These are phyloP conservation scores for Diutina catenulata DNA, from an alignment of 1,139 yeast species.

Conservation along the genomic window DNA sequence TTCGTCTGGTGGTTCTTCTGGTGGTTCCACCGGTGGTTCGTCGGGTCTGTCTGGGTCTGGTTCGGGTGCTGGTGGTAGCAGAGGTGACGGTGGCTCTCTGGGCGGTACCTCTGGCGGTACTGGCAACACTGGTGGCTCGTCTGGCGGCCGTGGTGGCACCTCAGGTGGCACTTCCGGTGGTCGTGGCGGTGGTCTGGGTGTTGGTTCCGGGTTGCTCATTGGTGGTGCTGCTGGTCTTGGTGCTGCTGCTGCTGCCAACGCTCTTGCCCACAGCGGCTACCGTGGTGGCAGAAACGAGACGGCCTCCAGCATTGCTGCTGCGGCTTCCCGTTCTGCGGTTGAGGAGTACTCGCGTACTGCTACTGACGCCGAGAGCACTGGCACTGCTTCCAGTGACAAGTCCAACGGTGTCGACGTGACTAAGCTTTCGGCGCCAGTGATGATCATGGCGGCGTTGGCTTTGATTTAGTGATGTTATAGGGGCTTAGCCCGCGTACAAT, in stretches of 20 bases:
- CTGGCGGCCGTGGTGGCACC: slow-evolving; percentile 1
- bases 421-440: background rate
- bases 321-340: background rate
- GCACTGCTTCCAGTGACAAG: too few species aligned
- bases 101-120: too few species aligned
- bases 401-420: slow-evolving; percentile 7
- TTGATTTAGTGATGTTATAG: too few species aligned
- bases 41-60: slow-evolving; percentile 1
- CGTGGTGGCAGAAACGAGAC: background rate
- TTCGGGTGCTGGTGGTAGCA: too few species aligned
- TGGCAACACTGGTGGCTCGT: too few species aligned
- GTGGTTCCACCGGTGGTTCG: slow-evolving; percentile 1
- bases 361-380: slow-evolving; percentile 6
- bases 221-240: slow-evolving; percentile 2
- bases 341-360: background rate
- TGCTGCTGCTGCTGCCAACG: background rate
- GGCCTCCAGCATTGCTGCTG: background rate
- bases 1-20: background rate
- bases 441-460: background rate
- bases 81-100: too few species aligned
- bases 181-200: background rate
- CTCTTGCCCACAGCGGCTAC: background rate
- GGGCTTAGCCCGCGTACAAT: too few species aligned
- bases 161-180: slow-evolving; percentile 1
- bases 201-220: background rate